A percentile compares a stretch with the other conserved stretches of the same genome.
phyloP scores from a whole-genome alignment of 768 basidiomycete species.

The Xerocomellus intermedius region DNA sequence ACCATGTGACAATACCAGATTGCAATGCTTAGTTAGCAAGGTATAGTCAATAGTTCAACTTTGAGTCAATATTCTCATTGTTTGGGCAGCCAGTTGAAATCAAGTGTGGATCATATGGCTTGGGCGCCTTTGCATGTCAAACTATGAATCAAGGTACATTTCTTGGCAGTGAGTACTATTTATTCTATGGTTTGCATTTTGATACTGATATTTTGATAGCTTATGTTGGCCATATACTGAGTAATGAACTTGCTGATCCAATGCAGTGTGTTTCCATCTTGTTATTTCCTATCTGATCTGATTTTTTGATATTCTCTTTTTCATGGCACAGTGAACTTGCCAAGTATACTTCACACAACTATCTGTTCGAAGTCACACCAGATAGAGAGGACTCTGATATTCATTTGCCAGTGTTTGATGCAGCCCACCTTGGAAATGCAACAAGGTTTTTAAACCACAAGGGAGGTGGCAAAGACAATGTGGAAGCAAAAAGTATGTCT shows the following conservation, averaged over 20 bases:
- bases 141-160: constrained; percentile 22
- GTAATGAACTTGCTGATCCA: constrained; percentile 8
- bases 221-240: constrained; percentile 38
- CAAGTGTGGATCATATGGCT: constrained; percentile 36
- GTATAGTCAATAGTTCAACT: constrained; percentile 11
- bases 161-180: constrained; percentile 32
- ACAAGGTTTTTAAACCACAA: constrained; percentile 46
- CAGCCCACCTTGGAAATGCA: constrained; percentile 42
- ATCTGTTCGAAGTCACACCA: constrained; percentile 30
- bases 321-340: constrained; percentile 13
- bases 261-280: not conserved
- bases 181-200: not conserved
- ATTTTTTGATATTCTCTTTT: not conserved
- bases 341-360: constrained; percentile 29
- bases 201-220: constrained; percentile 26
- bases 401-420: constrained; percentile 29
- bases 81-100: constrained; percentile 36
- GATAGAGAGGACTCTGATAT: not conserved
- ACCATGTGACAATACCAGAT: constrained; percentile 29
- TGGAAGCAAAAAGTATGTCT: constrained; percentile 29
- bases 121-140: constrained; percentile 46
- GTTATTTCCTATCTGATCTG: not conserved
- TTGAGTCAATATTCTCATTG: not conserved
- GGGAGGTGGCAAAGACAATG: constrained; percentile 4
- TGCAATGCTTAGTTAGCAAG: constrained; percentile 23